Conservation (phyloP, 176 grass and related monocot genomes). For the Zoysia japonica region DNA sequence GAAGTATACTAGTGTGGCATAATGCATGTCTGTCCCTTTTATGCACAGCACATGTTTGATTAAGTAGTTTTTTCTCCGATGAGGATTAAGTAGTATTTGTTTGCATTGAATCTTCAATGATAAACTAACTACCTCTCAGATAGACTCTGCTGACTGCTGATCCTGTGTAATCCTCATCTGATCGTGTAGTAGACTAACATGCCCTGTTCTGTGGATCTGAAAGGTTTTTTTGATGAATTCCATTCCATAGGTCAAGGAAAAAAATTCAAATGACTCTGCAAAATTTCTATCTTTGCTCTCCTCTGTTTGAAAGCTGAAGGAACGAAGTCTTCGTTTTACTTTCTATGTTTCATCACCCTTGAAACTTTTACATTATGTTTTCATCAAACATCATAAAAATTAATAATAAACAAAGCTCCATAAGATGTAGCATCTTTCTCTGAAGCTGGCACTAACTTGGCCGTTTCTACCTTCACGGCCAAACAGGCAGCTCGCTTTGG, state of each 20-base stretch:
- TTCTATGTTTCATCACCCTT: neutral
- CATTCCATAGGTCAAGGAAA: neutral
- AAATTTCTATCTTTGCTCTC: neutral
- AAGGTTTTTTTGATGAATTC: neutral
- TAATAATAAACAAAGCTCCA: neutral
- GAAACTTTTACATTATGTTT: neutral
- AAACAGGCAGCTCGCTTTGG: slow-evolving; percentile 73
- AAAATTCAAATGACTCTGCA: neutral
- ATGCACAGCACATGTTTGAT: slow-evolving; percentile 3
- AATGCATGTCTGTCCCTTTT: neutral
- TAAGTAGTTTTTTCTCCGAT: neutral
- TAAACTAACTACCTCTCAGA: neutral
- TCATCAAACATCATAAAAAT: neutral
- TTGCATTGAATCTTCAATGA: neutral
- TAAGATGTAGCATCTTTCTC: slow-evolving; percentile 7
- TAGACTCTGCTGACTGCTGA: neutral
- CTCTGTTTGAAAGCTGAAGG: neutral
- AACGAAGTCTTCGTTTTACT: neutral
- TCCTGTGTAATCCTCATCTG: neutral
- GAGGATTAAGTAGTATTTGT: neutral
- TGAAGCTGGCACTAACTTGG: slow-evolving; percentile 4
- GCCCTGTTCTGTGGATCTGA: neutral
- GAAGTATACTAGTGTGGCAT: neutral
- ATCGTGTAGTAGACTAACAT: neutral
- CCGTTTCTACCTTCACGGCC: slow-evolving; percentile 2